These are phyloP conservation scores for Xylariaceae sp. DNA, from an alignment of 2,329 filamentous ascomycete genomes.

Conservation along the genomic window DNA sequence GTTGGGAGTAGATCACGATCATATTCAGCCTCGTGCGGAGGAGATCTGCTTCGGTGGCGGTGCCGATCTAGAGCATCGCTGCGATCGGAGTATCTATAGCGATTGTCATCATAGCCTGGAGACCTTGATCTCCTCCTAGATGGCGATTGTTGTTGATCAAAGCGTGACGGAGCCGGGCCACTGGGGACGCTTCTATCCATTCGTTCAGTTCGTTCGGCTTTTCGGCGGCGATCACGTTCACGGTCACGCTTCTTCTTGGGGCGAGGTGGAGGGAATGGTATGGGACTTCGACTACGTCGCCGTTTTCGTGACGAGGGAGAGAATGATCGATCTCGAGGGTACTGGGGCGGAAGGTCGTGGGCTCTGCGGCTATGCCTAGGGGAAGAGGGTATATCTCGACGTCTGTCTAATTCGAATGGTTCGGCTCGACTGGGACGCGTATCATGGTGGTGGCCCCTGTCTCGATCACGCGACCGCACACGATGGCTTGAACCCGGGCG, in stretches of 20 bases:
- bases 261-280: constrained; percentile 30
- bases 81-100: constrained; percentile 19
- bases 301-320: constrained; percentile 38
- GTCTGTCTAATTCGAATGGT: constrained; percentile 20
- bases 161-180: constrained; percentile 13
- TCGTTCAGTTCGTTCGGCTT: constrained; percentile 18
- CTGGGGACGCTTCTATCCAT: constrained; percentile 21
- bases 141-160: constrained; percentile 16
- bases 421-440: constrained; percentile 18
- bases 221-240: constrained; percentile 25
- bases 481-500: constrained; percentile 31
- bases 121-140: constrained; percentile 23
- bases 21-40: constrained; percentile 15
- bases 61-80: constrained; percentile 16
- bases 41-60: constrained; percentile 23
- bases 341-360: constrained; percentile 31
- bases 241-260: constrained; percentile 36
- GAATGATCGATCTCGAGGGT: constrained; percentile 26
- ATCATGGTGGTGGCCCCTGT: constrained; percentile 29
- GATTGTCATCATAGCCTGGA: constrained; percentile 19
- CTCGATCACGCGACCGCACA: constrained; percentile 34
- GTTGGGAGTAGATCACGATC: constrained; percentile 15
- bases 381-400: constrained; percentile 26
- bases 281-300: constrained; percentile 38
- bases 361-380: constrained; percentile 27